Conservation (phyloP, 1,284 basidiomycete genomes). For the Paramarasmius palmivorus region DNA sequence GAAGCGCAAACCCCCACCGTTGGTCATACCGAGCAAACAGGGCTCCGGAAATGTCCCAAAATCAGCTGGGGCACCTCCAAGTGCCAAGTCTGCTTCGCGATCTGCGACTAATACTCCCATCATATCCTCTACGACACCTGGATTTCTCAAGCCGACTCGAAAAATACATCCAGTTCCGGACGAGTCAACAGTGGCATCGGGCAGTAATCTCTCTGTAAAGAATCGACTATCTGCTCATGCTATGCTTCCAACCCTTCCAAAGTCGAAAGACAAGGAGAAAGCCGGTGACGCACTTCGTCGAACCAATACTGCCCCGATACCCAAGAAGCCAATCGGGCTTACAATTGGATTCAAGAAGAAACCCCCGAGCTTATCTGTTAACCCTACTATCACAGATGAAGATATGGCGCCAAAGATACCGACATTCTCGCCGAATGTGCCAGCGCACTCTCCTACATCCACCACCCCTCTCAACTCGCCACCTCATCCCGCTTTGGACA, state of each 20-base stretch:
- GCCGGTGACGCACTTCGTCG: background rate
- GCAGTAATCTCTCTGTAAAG: slow-evolving; percentile 11
- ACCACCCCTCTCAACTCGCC: background rate
- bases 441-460: background rate
- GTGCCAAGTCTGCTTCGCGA: slow-evolving; percentile 2
- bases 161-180: background rate
- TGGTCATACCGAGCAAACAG: too few species aligned
- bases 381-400: slow-evolving; percentile 1
- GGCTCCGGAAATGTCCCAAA: too few species aligned
- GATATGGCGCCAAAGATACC: background rate
- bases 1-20: too few species aligned
- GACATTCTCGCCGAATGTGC: background rate
- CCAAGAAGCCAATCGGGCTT: background rate
- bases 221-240: slow-evolving; percentile 10
- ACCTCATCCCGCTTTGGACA: background rate
- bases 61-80: background rate
- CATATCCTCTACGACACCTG: background rate
- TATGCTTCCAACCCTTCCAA: slow-evolving; percentile 6
- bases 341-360: slow-evolving; percentile 12
- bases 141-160: background rate
- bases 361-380: background rate
- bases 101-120: slow-evolving; percentile 3
- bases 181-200: background rate
- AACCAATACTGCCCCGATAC: background rate
- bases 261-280: background rate